A percentile compares a stretch with the other conserved stretches of the same genome.
These are phyloP conservation scores for Chlamydomonas schloesseri DNA, from an alignment of 139 green algal species.

Conservation along the genomic window DNA sequence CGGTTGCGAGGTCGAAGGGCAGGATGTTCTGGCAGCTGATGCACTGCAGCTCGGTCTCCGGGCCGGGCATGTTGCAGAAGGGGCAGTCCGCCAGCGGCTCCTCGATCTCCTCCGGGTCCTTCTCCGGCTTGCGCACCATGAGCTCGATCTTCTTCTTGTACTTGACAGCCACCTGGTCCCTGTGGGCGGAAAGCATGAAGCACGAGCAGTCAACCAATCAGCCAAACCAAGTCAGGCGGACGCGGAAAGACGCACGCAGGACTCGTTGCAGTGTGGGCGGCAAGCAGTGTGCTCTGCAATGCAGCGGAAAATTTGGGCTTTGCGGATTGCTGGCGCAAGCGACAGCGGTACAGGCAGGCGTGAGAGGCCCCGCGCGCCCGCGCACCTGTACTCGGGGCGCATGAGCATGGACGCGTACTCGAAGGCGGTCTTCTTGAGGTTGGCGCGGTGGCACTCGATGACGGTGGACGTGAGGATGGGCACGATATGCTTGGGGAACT, in stretches of 20 bases:
- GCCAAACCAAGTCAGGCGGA: too few species aligned
- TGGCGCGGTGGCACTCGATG: conserved; percentile 87
- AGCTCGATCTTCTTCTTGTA: conserved; percentile 90
- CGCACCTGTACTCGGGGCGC: conserved; percentile 78
- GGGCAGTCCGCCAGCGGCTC: conserved; percentile 72
- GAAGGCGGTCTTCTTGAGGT: conserved; percentile 80
- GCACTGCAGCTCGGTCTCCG: conserved; percentile 75
- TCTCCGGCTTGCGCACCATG: conserved; percentile 83
- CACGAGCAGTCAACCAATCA: too few species aligned
- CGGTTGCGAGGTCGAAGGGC: conserved; percentile 78
- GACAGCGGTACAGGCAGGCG: too few species aligned
- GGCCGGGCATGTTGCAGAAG: conserved; percentile 73
- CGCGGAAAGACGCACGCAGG: too few species aligned
- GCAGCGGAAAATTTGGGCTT: too few species aligned
- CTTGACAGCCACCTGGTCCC: conserved; percentile 71
- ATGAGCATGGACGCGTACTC: conserved; percentile 85
- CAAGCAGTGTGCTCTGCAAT: too few species aligned
- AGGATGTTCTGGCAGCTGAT: conserved; percentile 73
- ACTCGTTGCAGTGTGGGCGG: too few species aligned
- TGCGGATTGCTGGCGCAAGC: too few species aligned
- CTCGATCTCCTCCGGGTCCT: conserved; percentile 69
- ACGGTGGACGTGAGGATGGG: conserved; percentile 91
- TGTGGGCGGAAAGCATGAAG: neutral
- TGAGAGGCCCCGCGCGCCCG: neutral
- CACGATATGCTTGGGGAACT: conserved; percentile 78